phyloP scores from a whole-genome alignment of 768 basidiomycete species.

The Russula griseocarnosa region DNA sequence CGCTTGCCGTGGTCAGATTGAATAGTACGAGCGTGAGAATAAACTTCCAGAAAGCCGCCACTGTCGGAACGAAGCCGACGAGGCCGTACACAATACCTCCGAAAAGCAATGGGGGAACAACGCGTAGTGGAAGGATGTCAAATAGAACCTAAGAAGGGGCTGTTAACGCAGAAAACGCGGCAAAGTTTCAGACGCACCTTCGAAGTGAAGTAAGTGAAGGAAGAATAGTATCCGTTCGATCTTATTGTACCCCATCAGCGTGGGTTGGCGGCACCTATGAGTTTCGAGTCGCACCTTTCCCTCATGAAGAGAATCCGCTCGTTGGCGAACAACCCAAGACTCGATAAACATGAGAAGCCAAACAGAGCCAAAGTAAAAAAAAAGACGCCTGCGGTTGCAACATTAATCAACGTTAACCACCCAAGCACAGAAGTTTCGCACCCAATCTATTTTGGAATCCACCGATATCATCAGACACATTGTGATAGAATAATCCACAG shows the following conservation, averaged over 20 bases:
- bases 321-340: conserved; percentile 88
- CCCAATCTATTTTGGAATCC: conserved; percentile 96
- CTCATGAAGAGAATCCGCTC: conserved; percentile 97
- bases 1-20: conserved; percentile 92
- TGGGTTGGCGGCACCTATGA: not conserved
- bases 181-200: conserved; percentile 49
- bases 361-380: conserved; percentile 97
- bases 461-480: conserved; percentile 88
- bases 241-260: conserved; percentile 39
- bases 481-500: conserved; percentile 90
- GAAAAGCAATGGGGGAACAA: conserved; percentile 92
- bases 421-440: conserved; percentile 32
- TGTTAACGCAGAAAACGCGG: not conserved
- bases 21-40: conserved; percentile 92
- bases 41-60: conserved; percentile 96
- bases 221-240: conserved; percentile 96
- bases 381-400: conserved; percentile 63
- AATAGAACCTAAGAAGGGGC: conserved; percentile 67
- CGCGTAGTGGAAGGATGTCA: conserved; percentile 89
- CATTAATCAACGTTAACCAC: conserved; percentile 1
- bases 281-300: conserved; percentile 61
- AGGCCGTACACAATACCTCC: conserved; percentile 95
- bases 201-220: conserved; percentile 93
- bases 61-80: conserved; percentile 89
- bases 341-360: conserved; percentile 94